Percentiles rank a stretch among this genome's conserved stretches.
These are phyloP conservation scores for Parastagonospora avenae DNA, from an alignment of 2,329 filamentous ascomycete species.

Conservation along the genomic window DNA sequence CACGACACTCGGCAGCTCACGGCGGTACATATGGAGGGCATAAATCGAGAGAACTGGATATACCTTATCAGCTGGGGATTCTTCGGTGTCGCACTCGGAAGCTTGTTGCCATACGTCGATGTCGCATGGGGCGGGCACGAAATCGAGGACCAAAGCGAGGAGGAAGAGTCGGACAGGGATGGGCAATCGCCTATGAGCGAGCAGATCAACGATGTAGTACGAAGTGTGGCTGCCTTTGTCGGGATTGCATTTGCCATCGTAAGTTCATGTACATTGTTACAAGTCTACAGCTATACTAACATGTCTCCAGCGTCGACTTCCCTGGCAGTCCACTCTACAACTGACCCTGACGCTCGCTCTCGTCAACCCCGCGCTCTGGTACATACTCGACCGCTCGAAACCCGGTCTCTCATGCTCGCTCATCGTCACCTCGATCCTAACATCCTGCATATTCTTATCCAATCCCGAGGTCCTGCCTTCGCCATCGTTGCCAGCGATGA, in stretches of 20 bases:
- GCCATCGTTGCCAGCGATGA: constrained; percentile 26
- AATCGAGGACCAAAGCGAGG: constrained; percentile 30
- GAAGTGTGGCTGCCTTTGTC: constrained; percentile 72
- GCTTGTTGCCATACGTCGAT: constrained; percentile 84
- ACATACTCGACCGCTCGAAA: constrained; percentile 87
- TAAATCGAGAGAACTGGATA: constrained; percentile 62
- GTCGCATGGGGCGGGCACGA: constrained; percentile 67
- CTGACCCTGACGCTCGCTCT: constrained; percentile 86
- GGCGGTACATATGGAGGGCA: constrained; percentile 64
- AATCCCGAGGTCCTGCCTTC: constrained; percentile 77
- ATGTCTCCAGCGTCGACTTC: constrained; percentile 72
- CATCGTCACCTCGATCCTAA: constrained; percentile 74
- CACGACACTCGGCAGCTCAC: constrained; percentile 71
- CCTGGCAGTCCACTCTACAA: constrained; percentile 95
- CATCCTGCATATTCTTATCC: constrained; percentile 72
- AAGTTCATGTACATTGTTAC: constrained; percentile 47
- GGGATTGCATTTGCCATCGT: constrained; percentile 84
- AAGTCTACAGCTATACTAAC: constrained; percentile 5
- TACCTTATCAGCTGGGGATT: constrained; percentile 84
- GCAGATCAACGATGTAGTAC: constrained; percentile 78
- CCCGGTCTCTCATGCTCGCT: constrained; percentile 82
- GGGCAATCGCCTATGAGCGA: constrained; percentile 49
- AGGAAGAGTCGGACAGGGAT: constrained; percentile 38
- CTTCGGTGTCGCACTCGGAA: constrained; percentile 77
- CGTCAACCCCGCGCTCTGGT: constrained; percentile 94